Evolutionary conservation across 2,329 filamentous ascomycete genomes (phyloP).

Genomic region (Colletotrichum sojae): DNA sequence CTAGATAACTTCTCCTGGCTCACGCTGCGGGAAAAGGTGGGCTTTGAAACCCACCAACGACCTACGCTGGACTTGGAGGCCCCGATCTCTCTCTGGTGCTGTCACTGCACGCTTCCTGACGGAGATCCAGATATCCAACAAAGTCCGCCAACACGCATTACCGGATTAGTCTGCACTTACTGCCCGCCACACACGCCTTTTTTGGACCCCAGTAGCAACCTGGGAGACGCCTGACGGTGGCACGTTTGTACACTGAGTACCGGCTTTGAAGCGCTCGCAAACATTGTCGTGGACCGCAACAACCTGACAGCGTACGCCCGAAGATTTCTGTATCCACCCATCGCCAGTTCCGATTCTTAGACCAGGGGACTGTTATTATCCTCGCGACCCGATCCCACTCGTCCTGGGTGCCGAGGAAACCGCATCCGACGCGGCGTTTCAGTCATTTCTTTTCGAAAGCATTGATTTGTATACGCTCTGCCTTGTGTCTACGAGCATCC

Average conservation of each 20-base stretch:
- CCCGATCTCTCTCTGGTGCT: conserved; percentile 1
- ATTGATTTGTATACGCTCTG: conserved; percentile 13
- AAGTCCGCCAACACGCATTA: not conserved
- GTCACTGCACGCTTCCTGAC: conserved; percentile 11
- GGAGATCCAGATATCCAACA: not conserved
- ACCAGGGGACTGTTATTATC: not conserved
- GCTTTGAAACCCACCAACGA: conserved; percentile 13
- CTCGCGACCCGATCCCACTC: conserved; percentile 1
- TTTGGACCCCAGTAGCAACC: conserved; percentile 12
- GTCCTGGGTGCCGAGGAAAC: not conserved
- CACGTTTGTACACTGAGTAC: conserved; percentile 23
- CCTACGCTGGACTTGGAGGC: conserved; percentile 18
- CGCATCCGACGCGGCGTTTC: not conserved
- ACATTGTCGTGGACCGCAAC: conserved; percentile 19
- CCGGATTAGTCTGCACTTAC: not conserved
- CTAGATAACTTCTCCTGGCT: too few relatives aligned
- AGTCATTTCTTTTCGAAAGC: not conserved
- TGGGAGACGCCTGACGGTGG: conserved; percentile 19
- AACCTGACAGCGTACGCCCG: conserved; percentile 10
- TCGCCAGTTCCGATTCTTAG: not conserved
- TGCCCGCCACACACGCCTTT: not conserved
- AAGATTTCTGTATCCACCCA: conserved; percentile 8
- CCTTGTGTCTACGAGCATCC: not conserved
- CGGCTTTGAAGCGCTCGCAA: conserved; percentile 23
- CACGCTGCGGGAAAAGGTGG: too few relatives aligned